A percentile compares a stretch with the other conserved stretches of the same genome.
These are phyloP conservation scores for Salvia miltiorrhiza DNA, from an alignment of 257 asterid genomes.

Conservation along the genomic window DNA sequence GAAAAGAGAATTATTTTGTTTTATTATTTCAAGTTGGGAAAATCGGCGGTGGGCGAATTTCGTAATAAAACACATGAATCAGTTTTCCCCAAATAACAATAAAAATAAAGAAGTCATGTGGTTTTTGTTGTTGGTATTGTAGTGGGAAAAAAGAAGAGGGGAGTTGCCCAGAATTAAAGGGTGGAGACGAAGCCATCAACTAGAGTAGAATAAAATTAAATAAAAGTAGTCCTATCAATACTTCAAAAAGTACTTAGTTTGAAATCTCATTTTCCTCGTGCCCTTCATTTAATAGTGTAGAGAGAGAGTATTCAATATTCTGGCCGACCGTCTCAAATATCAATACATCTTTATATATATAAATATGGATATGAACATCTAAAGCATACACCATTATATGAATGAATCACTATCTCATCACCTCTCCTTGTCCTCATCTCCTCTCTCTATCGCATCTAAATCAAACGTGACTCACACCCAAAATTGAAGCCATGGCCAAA, in stretches of 20 bases:
- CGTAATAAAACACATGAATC: too few relatives aligned
- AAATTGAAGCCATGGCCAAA: slow-evolving; percentile 20
- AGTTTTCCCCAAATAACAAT: too few relatives aligned
- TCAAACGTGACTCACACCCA: not conserved
- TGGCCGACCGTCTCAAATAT: not conserved
- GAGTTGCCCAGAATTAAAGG: too few relatives aligned
- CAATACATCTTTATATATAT: not conserved
- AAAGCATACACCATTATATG: not conserved
- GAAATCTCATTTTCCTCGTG: slow-evolving; percentile 27
- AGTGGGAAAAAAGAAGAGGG: too few relatives aligned
- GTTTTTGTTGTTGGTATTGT: too few relatives aligned
- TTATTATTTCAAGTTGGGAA: too few relatives aligned
- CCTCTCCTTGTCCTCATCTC: not conserved
- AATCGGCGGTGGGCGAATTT: too few relatives aligned
- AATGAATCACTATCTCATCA: not conserved
- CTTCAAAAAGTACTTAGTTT: not conserved
- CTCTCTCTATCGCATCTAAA: not conserved
- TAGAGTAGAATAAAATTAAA: not conserved
- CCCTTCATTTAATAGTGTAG: not conserved
- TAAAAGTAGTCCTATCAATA: not conserved
- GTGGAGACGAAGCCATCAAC: too few relatives aligned
- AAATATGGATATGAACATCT: not conserved
- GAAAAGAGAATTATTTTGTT: too few relatives aligned
- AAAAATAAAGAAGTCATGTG: too few relatives aligned
- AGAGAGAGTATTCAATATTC: not conserved